Base-by-base conservation (phyloP, 2,329 filamentous ascomycete species). In the Camillea tinctor region DNA sequence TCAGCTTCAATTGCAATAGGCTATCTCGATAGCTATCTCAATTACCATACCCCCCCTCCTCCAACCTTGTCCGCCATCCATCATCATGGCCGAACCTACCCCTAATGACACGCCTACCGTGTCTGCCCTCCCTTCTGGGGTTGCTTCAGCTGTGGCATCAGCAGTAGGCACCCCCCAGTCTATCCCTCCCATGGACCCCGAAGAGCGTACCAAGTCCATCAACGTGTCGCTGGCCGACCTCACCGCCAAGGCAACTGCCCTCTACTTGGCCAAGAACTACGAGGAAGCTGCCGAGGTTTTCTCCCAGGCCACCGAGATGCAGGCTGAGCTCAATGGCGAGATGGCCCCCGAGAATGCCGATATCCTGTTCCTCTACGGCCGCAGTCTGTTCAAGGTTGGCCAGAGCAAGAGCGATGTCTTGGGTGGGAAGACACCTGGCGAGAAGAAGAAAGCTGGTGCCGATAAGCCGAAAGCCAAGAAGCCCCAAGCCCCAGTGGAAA, bases 391-490 rank as follows among this genome's bases (percentile, higher is more conserved):
- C 82, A 93, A 93, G 75, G 90, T 98, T 61, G 95, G 93, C 26
- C 91, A 98, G 74, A 89, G 87, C 74, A 97, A 96, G 76, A 97
- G 93, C 73, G 93, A 98, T 72, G 93, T 99, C 22, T 82, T 99
- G 40, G 95, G 95, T 59, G 91, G 90, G 36, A 90, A 90, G 71
- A 90, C 93, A 20, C 75, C 85, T 72, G 78, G 83, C 71, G 76
- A 87, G 76, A 77, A 80, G 60, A 83, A 81, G 70, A 77, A 75
- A 56, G 73, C 74, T 57, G 73, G 79, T 64, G 68, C 76, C 64
- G 70, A 71, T 55, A 75, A 75, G 71, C 59, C 71, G 62, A 78
- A 73, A 69, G 72, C 66, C 55, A 74, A 67, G 71, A 79, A 78
- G 65, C 74, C 77, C 44, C 69, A 73, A 57, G 75, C 76, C 11